Conservation (phyloP, 2,329 filamentous ascomycete species). For the Exophiala calicioides region DNA sequence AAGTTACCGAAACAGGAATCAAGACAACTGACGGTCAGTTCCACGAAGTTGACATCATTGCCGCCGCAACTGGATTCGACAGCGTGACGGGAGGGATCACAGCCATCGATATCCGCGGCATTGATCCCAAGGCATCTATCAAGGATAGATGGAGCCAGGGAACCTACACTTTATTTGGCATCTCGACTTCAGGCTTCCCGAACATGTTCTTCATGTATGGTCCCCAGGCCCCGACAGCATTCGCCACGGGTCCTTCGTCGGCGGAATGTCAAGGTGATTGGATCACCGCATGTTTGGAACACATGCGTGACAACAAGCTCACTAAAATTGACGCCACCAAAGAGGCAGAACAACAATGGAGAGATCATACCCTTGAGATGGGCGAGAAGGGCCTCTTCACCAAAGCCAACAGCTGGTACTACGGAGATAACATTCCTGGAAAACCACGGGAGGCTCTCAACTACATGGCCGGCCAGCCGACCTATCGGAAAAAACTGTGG, state of each 20-base stretch:
- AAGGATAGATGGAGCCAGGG: constrained; percentile 30
- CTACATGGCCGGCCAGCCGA: constrained; percentile 18
- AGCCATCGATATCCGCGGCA: constrained; percentile 41
- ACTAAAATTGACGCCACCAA: constrained; percentile 9
- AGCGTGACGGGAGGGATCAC: constrained; percentile 44
- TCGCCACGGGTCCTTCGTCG: constrained; percentile 48
- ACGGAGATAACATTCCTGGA: constrained; percentile 18
- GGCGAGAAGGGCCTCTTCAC: constrained; percentile 14
- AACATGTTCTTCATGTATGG: constrained; percentile 58
- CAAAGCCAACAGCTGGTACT: constrained; percentile 19
- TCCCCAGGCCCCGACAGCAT: constrained; percentile 53
- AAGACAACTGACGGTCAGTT: constrained; percentile 39
- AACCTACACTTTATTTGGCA: constrained; percentile 43
- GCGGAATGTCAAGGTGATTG: constrained; percentile 59
- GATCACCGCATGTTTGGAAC: constrained; percentile 30
- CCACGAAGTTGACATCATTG: constrained; percentile 43
- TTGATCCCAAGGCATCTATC: constrained; percentile 31
- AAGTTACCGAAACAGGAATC: constrained; percentile 43
- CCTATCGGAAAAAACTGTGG: constrained; percentile 9
- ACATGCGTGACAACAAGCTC: constrained; percentile 7
- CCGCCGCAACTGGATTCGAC: constrained; percentile 48
- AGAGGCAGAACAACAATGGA: constrained; percentile 11
- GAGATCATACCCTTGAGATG: constrained; percentile 8
- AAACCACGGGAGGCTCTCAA: constrained; percentile 19
- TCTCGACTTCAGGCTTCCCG: constrained; percentile 43